These are phyloP conservation scores for Nemania abortiva DNA, from an alignment of 2,329 filamentous ascomycete genomes.

Conservation along the genomic window DNA sequence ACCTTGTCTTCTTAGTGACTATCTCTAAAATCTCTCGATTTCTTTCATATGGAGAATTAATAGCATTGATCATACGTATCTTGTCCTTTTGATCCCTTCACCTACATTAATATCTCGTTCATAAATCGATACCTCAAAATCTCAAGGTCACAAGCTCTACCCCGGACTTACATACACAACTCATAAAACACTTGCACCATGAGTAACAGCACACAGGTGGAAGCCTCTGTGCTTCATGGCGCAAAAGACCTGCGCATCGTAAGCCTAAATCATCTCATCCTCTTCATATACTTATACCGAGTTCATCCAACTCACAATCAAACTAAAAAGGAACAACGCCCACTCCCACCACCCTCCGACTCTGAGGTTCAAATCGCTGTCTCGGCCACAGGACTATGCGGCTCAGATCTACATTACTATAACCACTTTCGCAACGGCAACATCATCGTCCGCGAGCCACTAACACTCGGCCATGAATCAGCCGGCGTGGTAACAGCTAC, in stretches of 20 bases:
- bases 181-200: constrained; percentile 19
- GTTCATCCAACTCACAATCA: not conserved
- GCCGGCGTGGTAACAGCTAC: constrained; percentile 72
- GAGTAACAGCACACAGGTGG: constrained; percentile 29
- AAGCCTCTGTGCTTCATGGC: constrained; percentile 67
- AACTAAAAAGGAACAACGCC: constrained; percentile 62
- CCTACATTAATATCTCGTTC: not conserved
- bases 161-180: not conserved
- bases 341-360: constrained; percentile 64
- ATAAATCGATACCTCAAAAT: not conserved
- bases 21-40: not conserved
- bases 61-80: not conserved
- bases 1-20: not conserved
- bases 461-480: constrained; percentile 76
- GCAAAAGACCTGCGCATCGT: constrained; percentile 64
- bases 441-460: constrained; percentile 67
- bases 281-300: not conserved
- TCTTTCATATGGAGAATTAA: not conserved
- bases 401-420: constrained; percentile 76
- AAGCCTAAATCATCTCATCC: constrained; percentile 45
- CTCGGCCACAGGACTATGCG: constrained; percentile 73
- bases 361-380: constrained; percentile 72
- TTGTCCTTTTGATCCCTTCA: not conserved
- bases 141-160: not conserved
- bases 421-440: constrained; percentile 75